These are phyloP conservation scores for Cryptococcus maquisensis DNA, from an alignment of 1,284 basidiomycete species.

Conservation along the genomic window DNA sequence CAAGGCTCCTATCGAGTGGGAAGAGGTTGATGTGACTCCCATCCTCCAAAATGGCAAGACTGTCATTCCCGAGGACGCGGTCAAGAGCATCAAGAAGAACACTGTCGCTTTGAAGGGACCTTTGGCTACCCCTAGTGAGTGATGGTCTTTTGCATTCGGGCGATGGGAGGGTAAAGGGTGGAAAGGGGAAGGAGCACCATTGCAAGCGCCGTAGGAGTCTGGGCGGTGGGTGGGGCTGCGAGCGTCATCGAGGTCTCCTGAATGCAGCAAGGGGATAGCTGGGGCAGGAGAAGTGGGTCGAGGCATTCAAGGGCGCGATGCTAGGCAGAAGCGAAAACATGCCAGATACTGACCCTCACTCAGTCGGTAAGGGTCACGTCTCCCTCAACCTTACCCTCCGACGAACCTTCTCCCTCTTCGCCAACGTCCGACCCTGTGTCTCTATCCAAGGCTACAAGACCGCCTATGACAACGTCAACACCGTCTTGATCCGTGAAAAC, in stretches of 20 bases:
- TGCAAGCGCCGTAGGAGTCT: no score
- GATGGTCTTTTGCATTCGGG: not conserved
- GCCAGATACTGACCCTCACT: conserved; percentile 36
- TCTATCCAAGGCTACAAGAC: conserved; percentile 98
- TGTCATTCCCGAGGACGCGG: conserved; percentile 88
- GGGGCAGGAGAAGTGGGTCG: no score
- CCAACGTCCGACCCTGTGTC: conserved; percentile 94
- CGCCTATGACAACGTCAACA: conserved; percentile 96
- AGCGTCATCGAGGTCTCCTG: no score
- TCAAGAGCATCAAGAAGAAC: conserved; percentile 91
- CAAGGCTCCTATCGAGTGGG: conserved; percentile 95
- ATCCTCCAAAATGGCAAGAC: conserved; percentile 93
- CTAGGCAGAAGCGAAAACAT: not conserved
- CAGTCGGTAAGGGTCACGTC: conserved; percentile 98
- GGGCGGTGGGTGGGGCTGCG: no score
- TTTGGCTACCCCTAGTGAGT: conserved; percentile 83
- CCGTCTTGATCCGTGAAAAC: conserved; percentile 97
- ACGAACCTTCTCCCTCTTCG: conserved; percentile 95
- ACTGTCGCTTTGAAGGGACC: conserved; percentile 97
- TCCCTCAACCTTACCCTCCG: conserved; percentile 96
- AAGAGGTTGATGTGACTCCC: conserved; percentile 95
- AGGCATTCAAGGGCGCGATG: no score
- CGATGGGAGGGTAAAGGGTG: not conserved
- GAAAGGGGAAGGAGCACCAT: no score
- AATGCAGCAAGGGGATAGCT: no score